Evolutionary conservation across 2,329 filamentous ascomycete species (phyloP), one percentile per base, ranked within the genome.

Genomic region (Penicillium sp.): DNA sequence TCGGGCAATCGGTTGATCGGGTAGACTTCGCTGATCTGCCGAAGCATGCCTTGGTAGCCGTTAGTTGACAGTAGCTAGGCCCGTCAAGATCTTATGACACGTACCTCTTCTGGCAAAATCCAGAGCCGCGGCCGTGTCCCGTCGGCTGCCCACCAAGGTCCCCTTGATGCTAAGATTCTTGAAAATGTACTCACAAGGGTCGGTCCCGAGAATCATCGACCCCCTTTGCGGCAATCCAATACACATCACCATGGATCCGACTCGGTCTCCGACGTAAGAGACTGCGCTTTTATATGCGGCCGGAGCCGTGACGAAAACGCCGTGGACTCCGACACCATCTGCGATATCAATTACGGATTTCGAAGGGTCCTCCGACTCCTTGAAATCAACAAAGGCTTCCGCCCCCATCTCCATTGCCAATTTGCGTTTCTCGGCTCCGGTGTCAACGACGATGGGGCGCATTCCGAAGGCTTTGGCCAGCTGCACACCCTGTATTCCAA

Each of bases 401-500:
- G 81, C 80, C 3, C 81, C 81, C 62, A 81, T 74, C 44, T 73
- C 67, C 44, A 77, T 48, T 13, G 74, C 73, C 0, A 82, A 63
- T 18, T 72, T 68, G 11, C 72, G 69, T 58, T 81, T 81, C 4
- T 70, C 69, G 1, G 69, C 71, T 3, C 80, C 79, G 0, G 74
- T 77, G 53, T 83, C 81, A 22, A 83, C 74, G 13, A 81, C 81
- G 43, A 84, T 79, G 2, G 80, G 74, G 4, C 80, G 72, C 66
- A 82, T 76, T 0, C 81, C 81, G 78, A 83, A 82, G 2, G 79
- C 79, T 39, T 72, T 71, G 8, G 79, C 79, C 5, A 80, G 63
- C 58, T 79, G 81, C 1, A 84, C 76, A 8, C 81, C 81, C 58
- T 83, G 81, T 51, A 82, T 79, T 3, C 81, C 81, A 3, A 84